These are phyloP conservation scores for Phytophthora boehmeriae DNA, from an alignment of 352 stramenopile genomes.

Conservation along the genomic window DNA sequence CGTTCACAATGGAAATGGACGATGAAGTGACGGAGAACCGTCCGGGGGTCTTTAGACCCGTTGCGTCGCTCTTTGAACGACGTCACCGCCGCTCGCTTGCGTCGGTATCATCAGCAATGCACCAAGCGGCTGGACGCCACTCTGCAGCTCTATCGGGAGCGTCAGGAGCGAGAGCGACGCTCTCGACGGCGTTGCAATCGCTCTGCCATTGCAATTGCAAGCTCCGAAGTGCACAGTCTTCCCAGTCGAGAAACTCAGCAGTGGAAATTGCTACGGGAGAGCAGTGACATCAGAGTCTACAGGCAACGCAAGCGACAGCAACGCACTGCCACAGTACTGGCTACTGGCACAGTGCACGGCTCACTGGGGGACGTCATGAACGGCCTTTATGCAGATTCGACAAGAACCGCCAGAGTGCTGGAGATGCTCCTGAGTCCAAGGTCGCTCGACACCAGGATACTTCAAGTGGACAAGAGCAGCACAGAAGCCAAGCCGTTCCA, in stretches of 20 bases:
- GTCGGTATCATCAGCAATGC: constrained; percentile 56
- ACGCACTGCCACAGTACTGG: constrained; percentile 59
- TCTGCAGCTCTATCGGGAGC: constrained; percentile 50
- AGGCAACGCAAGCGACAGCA: constrained; percentile 46
- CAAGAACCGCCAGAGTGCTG: constrained; percentile 64
- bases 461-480: constrained; percentile 71
- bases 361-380: constrained; percentile 78
- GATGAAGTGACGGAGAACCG: constrained; percentile 17
- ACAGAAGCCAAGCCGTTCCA: constrained; percentile 66
- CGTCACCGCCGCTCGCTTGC: constrained; percentile 46
- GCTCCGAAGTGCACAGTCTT: constrained; percentile 3
- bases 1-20: constrained; percentile 43
- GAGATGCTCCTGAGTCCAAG: constrained; percentile 62
- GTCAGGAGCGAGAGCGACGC: constrained; percentile 45
- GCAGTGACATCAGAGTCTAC: constrained; percentile 67
- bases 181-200: constrained; percentile 17
- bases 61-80: constrained; percentile 34
- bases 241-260: constrained; percentile 25
- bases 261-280: constrained; percentile 75
- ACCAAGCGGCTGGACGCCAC: constrained; percentile 48
- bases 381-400: constrained; percentile 77
- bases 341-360: constrained; percentile 63
- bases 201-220: constrained; percentile 13
- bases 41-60: constrained; percentile 6
- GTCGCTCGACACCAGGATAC: constrained; percentile 61